Conservation (phyloP, 441 rosid species). For the Lagerstroemia fauriei region DNA sequence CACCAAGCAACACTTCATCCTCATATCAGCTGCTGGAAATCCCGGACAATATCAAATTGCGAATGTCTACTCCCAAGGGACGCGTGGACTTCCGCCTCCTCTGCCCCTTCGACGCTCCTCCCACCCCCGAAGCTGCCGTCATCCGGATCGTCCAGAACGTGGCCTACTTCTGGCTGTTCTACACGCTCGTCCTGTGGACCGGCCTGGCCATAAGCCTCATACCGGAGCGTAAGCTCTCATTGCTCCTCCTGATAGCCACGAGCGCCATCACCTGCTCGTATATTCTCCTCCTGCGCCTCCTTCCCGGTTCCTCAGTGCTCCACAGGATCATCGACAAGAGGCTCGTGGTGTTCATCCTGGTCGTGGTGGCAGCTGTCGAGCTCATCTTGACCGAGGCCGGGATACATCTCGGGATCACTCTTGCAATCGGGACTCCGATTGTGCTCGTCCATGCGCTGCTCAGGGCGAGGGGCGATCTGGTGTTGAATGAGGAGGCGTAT, state of each 20-base stretch:
- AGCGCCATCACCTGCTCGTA: neutral
- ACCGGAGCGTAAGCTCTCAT: neutral
- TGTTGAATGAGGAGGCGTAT: neutral
- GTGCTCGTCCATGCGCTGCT: constrained; percentile 21
- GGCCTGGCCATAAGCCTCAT: constrained; percentile 20
- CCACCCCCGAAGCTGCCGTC: neutral
- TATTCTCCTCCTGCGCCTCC: neutral
- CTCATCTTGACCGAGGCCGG: constrained; percentile 6
- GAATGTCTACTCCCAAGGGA: neutral
- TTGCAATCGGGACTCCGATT: constrained; percentile 12
- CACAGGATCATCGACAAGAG: constrained; percentile 5
- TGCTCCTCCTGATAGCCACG: constrained; percentile 15
- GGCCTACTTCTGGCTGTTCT: constrained; percentile 13
- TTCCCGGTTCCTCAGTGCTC: neutral
- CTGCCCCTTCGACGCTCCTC: constrained; percentile 1
- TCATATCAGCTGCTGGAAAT: neutral
- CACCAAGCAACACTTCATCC: neutral
- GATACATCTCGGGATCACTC: constrained; percentile 13
- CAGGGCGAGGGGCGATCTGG: constrained; percentile 10
- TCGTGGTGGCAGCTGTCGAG: neutral
- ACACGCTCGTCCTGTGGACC: neutral
- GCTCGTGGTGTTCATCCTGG: constrained; percentile 11
- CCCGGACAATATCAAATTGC: neutral
- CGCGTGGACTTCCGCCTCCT: neutral
- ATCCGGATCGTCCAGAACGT: constrained; percentile 10